phyloP scores from a whole-genome alignment of 768 basidiomycete genomes.

The Leccinum aurantiacum region DNA sequence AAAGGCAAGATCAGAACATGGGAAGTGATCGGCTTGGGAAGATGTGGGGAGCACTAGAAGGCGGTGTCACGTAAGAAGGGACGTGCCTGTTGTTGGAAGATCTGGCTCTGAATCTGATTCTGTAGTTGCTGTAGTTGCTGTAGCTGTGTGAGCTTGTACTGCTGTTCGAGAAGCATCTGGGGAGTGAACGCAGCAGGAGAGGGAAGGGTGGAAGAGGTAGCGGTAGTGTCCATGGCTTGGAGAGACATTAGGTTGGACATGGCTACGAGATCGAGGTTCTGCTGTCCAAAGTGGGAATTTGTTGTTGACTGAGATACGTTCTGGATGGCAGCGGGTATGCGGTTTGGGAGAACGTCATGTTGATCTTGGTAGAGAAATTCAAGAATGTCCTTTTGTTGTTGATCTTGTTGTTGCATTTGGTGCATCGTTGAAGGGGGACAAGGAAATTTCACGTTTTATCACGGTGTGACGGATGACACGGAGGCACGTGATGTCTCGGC shows the following conservation, averaged over 20 bases:
- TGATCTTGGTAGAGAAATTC: conserved; percentile 35
- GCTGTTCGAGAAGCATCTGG: conserved; percentile 66
- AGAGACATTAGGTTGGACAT: conserved; percentile 51
- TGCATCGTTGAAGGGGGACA: conserved; percentile 13
- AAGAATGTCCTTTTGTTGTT: conserved; percentile 38
- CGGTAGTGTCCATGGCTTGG: conserved; percentile 39
- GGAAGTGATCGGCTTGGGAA: conserved; percentile 6
- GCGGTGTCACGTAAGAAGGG: conserved; percentile 1
- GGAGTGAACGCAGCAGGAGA: conserved; percentile 35
- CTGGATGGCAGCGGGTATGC: conserved; percentile 4
- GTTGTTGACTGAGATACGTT: conserved; percentile 11
- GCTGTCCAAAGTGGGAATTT: conserved; percentile 21
- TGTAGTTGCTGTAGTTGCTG: conserved; percentile 79
- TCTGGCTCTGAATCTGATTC: conserved; percentile 83
- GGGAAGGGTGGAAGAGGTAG: conserved; percentile 7
- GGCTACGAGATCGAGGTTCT: conserved; percentile 48
- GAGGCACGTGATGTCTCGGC: neutral
- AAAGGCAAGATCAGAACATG: conserved; percentile 13
- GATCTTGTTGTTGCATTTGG: conserved; percentile 25
- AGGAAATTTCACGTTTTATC: too few species aligned
- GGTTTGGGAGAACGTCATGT: conserved; percentile 5
- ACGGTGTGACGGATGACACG: neutral
- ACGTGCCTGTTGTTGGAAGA: conserved; percentile 86
- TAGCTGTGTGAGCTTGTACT: conserved; percentile 74
- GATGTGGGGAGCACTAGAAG: neutral